Conservation (phyloP, 352 stramenopile species). For the Globisporangium acanthophoron region DNA sequence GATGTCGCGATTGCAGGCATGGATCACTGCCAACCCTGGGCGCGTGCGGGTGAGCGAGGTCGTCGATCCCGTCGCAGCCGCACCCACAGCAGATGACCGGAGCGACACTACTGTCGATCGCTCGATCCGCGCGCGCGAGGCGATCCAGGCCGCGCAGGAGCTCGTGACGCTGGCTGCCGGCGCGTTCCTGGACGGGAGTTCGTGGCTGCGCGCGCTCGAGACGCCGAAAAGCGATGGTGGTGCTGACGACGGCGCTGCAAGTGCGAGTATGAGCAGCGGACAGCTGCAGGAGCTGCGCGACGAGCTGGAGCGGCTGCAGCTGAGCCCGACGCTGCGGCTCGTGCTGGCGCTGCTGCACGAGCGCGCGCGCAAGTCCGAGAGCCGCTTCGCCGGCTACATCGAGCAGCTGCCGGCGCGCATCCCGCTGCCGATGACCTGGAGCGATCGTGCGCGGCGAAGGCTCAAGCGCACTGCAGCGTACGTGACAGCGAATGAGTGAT, state of each 20-base stretch:
- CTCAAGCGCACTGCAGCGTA: constrained; percentile 54
- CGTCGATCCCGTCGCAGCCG: constrained; percentile 36
- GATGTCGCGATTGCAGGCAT: constrained; percentile 21
- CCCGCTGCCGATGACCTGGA: constrained; percentile 49
- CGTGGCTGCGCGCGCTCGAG: constrained; percentile 30
- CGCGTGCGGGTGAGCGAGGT: constrained; percentile 26
- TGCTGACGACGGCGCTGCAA: constrained; percentile 1
- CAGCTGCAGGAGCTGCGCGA: constrained; percentile 16
- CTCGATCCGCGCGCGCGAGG: constrained; percentile 38
- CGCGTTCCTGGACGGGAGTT: constrained; percentile 40
- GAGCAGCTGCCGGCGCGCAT: constrained; percentile 43
- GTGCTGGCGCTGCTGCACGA: constrained; percentile 47
- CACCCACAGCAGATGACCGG: neutral
- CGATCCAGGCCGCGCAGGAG: constrained; percentile 22
- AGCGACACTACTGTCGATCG: constrained; percentile 20
- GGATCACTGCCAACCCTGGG: constrained; percentile 27
- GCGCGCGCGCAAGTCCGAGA: constrained; percentile 22
- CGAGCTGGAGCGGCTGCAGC: constrained; percentile 22
- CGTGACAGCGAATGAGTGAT: neutral
- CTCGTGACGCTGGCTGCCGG: constrained; percentile 34
- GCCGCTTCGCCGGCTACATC: constrained; percentile 53
- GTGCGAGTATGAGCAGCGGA: neutral
- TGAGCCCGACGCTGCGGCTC: constrained; percentile 40
- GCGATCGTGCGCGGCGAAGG: constrained; percentile 14
- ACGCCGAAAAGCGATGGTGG: neutral